Percentiles rank a stretch among this genome's conserved stretches.
Conservation (phyloP, 306 rosid species). For the Citrullus mucosospermus region DNA sequence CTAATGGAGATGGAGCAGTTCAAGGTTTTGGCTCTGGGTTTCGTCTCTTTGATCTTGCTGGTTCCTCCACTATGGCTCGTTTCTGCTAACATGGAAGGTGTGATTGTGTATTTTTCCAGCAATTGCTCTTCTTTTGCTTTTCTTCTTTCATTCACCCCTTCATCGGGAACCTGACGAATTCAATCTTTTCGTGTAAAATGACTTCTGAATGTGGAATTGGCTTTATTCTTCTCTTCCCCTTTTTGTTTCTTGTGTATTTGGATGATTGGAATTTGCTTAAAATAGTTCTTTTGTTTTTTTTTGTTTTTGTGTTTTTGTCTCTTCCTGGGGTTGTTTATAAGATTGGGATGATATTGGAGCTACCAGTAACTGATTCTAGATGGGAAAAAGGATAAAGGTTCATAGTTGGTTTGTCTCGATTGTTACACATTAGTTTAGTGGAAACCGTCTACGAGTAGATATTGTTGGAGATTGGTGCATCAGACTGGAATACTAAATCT, state of each 20-base stretch:
- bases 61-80: conserved; percentile 58
- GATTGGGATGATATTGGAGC: neutral
- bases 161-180: neutral
- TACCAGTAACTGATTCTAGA: neutral
- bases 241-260: neutral
- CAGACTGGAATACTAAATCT: neutral
- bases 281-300: neutral
- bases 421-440: neutral
- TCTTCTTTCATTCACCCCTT: neutral
- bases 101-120: neutral
- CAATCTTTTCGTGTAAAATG: neutral
- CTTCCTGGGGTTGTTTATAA: neutral
- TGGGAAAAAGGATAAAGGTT: neutral
- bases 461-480: neutral
- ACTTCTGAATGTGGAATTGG: conserved; percentile 7
- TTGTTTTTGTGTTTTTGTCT: neutral
- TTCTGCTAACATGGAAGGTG: conserved; percentile 97
- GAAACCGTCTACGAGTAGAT: neutral
- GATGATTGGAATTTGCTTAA: neutral
- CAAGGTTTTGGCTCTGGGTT: conserved; percentile 37
- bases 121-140: neutral
- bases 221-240: neutral
- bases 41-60: conserved; percentile 38
- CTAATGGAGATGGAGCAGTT: conserved; percentile 41
- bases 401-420: neutral